These are phyloP conservation scores for Cucumis melo DNA, from an alignment of 306 rosid species.

Conservation along the genomic window DNA sequence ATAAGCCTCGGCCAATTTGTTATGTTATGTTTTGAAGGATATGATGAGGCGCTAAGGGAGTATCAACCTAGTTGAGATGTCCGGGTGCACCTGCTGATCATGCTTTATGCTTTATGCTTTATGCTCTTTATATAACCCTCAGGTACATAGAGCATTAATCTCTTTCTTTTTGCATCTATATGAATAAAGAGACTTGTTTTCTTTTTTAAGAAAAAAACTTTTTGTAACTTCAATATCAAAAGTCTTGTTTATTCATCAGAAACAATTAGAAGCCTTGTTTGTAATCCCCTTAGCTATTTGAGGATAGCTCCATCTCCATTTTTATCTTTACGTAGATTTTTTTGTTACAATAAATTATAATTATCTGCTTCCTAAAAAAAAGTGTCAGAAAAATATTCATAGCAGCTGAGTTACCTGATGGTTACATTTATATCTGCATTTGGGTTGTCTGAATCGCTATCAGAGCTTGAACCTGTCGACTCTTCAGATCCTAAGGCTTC, in stretches of 20 bases:
- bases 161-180: too few relatives aligned
- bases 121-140: too few relatives aligned
- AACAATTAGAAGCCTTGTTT: not conserved
- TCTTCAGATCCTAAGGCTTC: conserved; percentile 31
- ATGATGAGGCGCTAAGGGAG: too few relatives aligned
- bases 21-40: too few relatives aligned
- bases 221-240: not conserved
- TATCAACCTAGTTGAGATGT: too few relatives aligned
- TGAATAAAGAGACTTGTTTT: too few relatives aligned
- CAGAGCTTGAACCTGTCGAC: conserved; percentile 41
- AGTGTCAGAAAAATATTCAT: not conserved
- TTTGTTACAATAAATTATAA: not conserved
- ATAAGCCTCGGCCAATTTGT: too few relatives aligned
- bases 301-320: not conserved
- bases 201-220: not conserved
- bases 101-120: too few relatives aligned
- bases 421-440: conserved; percentile 33
- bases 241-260: too few relatives aligned
- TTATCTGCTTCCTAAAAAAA: not conserved
- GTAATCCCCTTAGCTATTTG: not conserved
- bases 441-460: conserved; percentile 68
- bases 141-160: too few relatives aligned
- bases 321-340: not conserved
- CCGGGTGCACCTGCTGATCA: too few relatives aligned
- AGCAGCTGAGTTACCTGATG: conserved; percentile 34